phyloP scores from a whole-genome alignment of 305 asterid species.

The Fraxinus paxiana region DNA sequence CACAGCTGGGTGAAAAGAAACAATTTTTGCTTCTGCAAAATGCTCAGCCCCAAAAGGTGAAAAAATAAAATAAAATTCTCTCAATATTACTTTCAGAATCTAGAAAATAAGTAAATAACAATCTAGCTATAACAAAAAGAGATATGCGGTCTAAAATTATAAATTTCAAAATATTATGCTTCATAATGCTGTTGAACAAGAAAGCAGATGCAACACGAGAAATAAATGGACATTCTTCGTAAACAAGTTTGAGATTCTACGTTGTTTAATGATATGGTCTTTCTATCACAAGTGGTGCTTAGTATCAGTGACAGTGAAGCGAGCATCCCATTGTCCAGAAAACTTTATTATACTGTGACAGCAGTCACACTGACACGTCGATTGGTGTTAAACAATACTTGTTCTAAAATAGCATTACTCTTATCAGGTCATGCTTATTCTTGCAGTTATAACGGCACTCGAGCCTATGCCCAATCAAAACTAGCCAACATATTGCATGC shows the following conservation, averaged over 20 bases:
- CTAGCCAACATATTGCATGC: constrained; percentile 85
- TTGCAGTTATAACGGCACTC: constrained; percentile 78
- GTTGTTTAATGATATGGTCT: not conserved
- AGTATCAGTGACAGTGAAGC: not conserved
- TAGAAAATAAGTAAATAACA: not conserved
- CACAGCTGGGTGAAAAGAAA: constrained; percentile 74
- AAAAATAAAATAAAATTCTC: not conserved
- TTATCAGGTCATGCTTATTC: not conserved
- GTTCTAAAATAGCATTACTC: not conserved
- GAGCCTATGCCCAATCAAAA: constrained; percentile 84
- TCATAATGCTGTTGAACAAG: not conserved
- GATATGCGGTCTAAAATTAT: not conserved
- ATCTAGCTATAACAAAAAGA: not conserved
- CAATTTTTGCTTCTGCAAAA: constrained; percentile 49
- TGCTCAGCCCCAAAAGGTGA: constrained; percentile 76
- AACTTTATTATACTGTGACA: not conserved
- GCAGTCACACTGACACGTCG: not conserved
- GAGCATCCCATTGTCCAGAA: not conserved
- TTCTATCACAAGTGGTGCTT: not conserved
- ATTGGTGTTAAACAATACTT: not conserved
- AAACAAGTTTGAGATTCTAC: not conserved
- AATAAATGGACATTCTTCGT: not conserved
- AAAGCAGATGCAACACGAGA: not conserved
- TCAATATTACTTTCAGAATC: not conserved
- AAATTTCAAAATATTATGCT: not conserved